Evolutionary conservation across 257 asterid species (phyloP).

Genomic region (Plantago major): DNA sequence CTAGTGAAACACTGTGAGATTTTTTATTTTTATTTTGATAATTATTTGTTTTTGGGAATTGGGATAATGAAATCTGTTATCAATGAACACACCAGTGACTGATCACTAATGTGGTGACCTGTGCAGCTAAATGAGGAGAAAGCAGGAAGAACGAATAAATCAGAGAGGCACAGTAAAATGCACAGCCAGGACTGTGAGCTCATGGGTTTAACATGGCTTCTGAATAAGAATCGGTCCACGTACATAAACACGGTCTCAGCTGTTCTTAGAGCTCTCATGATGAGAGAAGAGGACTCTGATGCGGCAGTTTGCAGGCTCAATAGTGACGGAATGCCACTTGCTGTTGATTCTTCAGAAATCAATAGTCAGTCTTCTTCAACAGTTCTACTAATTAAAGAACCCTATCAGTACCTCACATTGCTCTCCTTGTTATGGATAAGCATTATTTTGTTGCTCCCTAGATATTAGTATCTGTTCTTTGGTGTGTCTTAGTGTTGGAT

Average conservation of each 20-base stretch:
- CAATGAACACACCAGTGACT: no score
- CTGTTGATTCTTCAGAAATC: slow-evolving; percentile 84
- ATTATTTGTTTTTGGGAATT: no score
- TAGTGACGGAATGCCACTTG: slow-evolving; percentile 87
- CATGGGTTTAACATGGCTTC: slow-evolving; percentile 94
- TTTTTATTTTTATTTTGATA: no score
- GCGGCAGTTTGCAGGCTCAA: slow-evolving; percentile 63
- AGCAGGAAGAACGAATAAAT: slow-evolving; percentile 34
- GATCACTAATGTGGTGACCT: no score
- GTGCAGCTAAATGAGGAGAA: slow-evolving; percentile 58
- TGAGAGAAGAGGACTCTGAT: slow-evolving; percentile 36
- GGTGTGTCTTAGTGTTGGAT: background rate
- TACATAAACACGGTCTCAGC: slow-evolving; percentile 77
- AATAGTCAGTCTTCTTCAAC: slow-evolving; percentile 49
- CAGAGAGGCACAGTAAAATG: slow-evolving; percentile 56
- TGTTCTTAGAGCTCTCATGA: slow-evolving; percentile 82
- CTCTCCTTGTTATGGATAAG: background rate
- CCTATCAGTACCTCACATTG: slow-evolving; percentile 20
- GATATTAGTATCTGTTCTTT: background rate
- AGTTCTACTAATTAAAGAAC: slow-evolving; percentile 11
- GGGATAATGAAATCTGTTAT: no score
- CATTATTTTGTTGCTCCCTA: background rate
- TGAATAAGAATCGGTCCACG: slow-evolving; percentile 61
- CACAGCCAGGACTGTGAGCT: slow-evolving; percentile 68
- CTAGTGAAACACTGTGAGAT: no score